A percentile compares a stretch with the other conserved stretches of the same genome.
Conservation (phyloP, 2,329 filamentous ascomycete species). For the Fusarium verrucosum region DNA sequence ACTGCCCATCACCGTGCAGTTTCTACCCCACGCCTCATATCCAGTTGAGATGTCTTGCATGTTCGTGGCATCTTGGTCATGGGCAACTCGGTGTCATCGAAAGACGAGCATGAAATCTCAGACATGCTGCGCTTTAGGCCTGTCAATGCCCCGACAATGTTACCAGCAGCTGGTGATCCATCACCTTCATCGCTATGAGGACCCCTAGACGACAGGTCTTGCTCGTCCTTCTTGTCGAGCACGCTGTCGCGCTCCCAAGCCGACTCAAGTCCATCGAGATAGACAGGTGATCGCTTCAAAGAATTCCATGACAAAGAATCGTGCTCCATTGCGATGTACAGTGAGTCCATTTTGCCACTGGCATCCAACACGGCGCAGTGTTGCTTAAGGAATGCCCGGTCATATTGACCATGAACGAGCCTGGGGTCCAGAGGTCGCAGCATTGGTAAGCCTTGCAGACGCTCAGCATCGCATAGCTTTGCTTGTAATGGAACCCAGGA, state of each 20-base stretch:
- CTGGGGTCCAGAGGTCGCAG: slow-evolving; percentile 60
- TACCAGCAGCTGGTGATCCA: slow-evolving; percentile 35
- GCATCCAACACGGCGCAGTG: slow-evolving; percentile 66
- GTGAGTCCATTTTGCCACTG: slow-evolving; percentile 64
- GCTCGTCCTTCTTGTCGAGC: slow-evolving; percentile 55
- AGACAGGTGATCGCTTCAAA: slow-evolving; percentile 58
- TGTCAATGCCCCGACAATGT: slow-evolving; percentile 40
- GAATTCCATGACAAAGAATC: slow-evolving; percentile 66
- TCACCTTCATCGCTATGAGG: slow-evolving; percentile 38
- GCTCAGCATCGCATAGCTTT: slow-evolving; percentile 64
- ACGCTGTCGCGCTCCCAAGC: slow-evolving; percentile 63
- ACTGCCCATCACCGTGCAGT: slow-evolving; percentile 32
- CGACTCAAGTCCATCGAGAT: slow-evolving; percentile 62
- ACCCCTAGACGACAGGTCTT: slow-evolving; percentile 47
- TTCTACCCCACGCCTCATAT: slow-evolving; percentile 48
- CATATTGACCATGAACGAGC: slow-evolving; percentile 55
- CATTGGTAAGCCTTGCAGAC: slow-evolving; percentile 66
- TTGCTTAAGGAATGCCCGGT: slow-evolving; percentile 60
- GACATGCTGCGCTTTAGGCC: slow-evolving; percentile 62
- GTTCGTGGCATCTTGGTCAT: slow-evolving; percentile 53
- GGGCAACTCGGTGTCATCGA: slow-evolving; percentile 46
- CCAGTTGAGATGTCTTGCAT: slow-evolving; percentile 53
- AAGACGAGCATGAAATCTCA: slow-evolving; percentile 60
- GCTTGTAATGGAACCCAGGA: slow-evolving; percentile 68
- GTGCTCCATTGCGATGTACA: slow-evolving; percentile 67